phyloP scores from a whole-genome alignment of 352 stramenopile genomes.

The Salisapilia sapeloensis region DNA sequence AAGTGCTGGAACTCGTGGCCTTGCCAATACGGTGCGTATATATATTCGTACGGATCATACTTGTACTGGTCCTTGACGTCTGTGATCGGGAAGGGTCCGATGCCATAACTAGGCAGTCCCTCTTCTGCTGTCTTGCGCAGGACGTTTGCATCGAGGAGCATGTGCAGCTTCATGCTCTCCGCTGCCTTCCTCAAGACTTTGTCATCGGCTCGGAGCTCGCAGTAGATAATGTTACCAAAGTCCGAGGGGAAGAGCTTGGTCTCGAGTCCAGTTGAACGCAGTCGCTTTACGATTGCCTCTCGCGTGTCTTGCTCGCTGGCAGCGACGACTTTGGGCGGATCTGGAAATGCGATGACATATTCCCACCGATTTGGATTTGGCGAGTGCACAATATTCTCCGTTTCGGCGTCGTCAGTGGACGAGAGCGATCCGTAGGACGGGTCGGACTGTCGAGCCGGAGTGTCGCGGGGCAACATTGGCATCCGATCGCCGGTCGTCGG shows the following conservation, averaged over 20 bases:
- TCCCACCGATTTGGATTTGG: too few relatives aligned
- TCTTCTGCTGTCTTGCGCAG: conserved; percentile 42
- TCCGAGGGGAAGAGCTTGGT: conserved; percentile 63
- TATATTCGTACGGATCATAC: conserved; percentile 72
- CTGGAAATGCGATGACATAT: conserved; percentile 75
- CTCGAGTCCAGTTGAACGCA: conserved; percentile 38
- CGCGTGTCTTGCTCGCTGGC: conserved; percentile 42
- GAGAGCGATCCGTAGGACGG: too few relatives aligned
- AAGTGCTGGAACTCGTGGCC: conserved; percentile 44
- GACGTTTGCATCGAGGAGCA: conserved; percentile 49
- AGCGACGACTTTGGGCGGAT: conserved; percentile 40
- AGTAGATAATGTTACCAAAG: conserved; percentile 52
- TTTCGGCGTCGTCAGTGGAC: too few relatives aligned
- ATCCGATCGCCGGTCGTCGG: too few relatives aligned
- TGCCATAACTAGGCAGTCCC: conserved; percentile 47
- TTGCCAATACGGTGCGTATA: conserved; percentile 70
- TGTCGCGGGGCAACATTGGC: too few relatives aligned
- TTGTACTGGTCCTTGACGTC: conserved; percentile 64
- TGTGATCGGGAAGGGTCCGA: conserved; percentile 63
- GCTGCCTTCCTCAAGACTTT: conserved; percentile 53
- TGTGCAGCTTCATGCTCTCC: conserved; percentile 51
- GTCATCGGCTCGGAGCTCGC: conserved; percentile 63
- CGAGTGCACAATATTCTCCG: too few relatives aligned
- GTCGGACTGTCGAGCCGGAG: too few relatives aligned
- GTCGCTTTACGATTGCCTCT: conserved; percentile 60